Base-by-base conservation (phyloP, 768 basidiomycete species). In the Pleurotus sapidus region DNA sequence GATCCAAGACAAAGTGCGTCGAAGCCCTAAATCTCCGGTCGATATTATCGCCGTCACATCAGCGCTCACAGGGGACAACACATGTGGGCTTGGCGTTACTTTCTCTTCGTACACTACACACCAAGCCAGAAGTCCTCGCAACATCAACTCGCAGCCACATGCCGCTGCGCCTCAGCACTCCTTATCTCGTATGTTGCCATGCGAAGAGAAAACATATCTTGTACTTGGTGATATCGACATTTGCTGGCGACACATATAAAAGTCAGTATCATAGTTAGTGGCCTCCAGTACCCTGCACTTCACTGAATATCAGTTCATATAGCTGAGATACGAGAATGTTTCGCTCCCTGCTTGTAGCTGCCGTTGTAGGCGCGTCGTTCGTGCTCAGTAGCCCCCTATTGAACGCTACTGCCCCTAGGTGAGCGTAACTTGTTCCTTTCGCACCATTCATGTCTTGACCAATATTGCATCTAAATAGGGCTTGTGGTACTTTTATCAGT, bases 401-500 rank as follows among this genome's bases (percentile, higher is more conserved):
- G 30, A 34, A 34, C 20, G 30, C 20, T 17, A 37, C 67, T 34
- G 38, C 47, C 14, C 55, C 66, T 66, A 55, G 30, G 58, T 15
- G 5, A 63, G 64, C 42, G 37, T 45, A 9, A 55, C 56, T 14
- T 50, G 56, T 24, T 71, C 66, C 40, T 42, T 54, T 17, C n/a
- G 8, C 48, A 42, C 11, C 34, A 24, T 27, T 17, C 30, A 9
- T 17, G 5, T 34, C 8, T 37, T 30, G 18, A 49, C 38, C 34
- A 39, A 18, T 15, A 50, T 34, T 59, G 42, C 42, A 50, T 15
- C n/a, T 57, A 40, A n/a, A 65, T 48, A 76, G 75, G 61, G 57
- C 57, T 14, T 81, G 80, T 57, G 78, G 77, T 49, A 74, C 70
- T 7, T 60, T 57, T 55, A 69, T 75, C 59, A 71, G 68, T 51